Evolutionary conservation across 192 early-diverging fungal genomes (phyloP).

Genomic region (Kappamyces sp.): DNA sequence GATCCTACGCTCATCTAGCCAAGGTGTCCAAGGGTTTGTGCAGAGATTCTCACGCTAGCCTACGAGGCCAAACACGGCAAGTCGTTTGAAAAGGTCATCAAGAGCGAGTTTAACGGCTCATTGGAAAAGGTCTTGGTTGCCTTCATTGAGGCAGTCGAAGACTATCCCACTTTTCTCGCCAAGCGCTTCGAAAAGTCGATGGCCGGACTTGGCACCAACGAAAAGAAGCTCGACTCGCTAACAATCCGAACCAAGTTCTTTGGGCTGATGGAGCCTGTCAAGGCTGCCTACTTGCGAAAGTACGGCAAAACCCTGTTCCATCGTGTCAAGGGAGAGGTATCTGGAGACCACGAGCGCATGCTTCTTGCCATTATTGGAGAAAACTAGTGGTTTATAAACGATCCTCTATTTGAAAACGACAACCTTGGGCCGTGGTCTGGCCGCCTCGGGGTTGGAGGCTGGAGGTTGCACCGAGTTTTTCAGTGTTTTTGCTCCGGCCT

Average conservation of each 20-base stretch:
- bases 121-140: constrained; percentile 22
- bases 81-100: constrained; percentile 32
- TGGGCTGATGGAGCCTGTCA: constrained; percentile 24
- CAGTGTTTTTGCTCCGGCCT: too few species aligned
- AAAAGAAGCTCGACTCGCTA: constrained; percentile 37
- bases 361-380: constrained; percentile 21
- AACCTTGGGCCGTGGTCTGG: too few species aligned
- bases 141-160: constrained; percentile 1
- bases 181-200: constrained; percentile 41
- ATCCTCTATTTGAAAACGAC: too few species aligned
- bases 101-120: constrained; percentile 41
- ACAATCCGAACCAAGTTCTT: constrained; percentile 29
- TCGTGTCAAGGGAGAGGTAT: constrained; percentile 32
- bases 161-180: constrained; percentile 32
- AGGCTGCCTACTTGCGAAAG: constrained; percentile 24
- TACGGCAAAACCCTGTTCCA: constrained; percentile 29
- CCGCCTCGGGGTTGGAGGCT: too few species aligned
- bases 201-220: constrained; percentile 43
- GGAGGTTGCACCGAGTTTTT: too few species aligned
- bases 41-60: not conserved
- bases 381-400: not conserved
- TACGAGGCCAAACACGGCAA: constrained; percentile 31
- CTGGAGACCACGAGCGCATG: constrained; percentile 30
- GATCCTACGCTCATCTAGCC: constrained; percentile 30
- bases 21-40: constrained; percentile 20